Conservation (phyloP, 2,329 filamentous ascomycete species). For the Trichoderma atroviride region DNA sequence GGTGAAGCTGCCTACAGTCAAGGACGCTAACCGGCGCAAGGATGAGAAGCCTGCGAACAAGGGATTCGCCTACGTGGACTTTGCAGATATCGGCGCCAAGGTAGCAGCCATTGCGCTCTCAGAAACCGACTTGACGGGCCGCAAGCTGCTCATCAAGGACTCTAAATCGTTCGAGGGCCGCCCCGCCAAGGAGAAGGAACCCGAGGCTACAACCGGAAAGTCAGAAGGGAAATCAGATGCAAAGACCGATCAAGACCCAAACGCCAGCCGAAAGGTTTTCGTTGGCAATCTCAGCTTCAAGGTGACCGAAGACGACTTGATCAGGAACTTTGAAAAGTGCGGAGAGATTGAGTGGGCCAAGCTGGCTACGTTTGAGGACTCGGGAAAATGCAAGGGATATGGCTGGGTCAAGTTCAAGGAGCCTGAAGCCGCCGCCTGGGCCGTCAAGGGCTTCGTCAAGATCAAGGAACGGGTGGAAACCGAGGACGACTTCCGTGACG, state of each 20-base stretch:
- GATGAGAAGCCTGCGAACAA: slow-evolving; percentile 63
- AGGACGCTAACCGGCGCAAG: slow-evolving; percentile 47
- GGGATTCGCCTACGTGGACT: slow-evolving; percentile 96
- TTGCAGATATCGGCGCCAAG: slow-evolving; percentile 69
- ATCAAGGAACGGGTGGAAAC: slow-evolving; percentile 67
- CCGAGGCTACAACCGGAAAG: slow-evolving; percentile 34
- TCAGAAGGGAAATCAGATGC: slow-evolving; percentile 37
- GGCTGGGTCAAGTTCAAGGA: slow-evolving; percentile 93
- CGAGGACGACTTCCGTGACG: slow-evolving; percentile 61
- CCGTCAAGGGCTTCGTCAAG: slow-evolving; percentile 77
- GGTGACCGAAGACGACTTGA: slow-evolving; percentile 77
- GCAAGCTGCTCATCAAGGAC: slow-evolving; percentile 90
- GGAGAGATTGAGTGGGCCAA: slow-evolving; percentile 82
- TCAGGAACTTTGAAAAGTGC: slow-evolving; percentile 81
- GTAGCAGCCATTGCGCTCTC: slow-evolving; percentile 80
- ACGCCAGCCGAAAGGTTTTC: slow-evolving; percentile 81
- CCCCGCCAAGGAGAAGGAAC: slow-evolving; percentile 64
- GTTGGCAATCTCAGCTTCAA: slow-evolving; percentile 88
- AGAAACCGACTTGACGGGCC: slow-evolving; percentile 76
- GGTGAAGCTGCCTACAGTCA: slow-evolving; percentile 73
- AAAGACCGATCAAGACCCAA: slow-evolving; percentile 46
- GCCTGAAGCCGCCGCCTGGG: slow-evolving; percentile 67
- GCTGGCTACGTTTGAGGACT: slow-evolving; percentile 93
- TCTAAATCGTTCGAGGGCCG: slow-evolving; percentile 88
- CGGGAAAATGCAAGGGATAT: slow-evolving; percentile 96